Base-by-base conservation (phyloP, 202 grass and related monocot species). In the Dendrocalamus latiflorus region DNA sequence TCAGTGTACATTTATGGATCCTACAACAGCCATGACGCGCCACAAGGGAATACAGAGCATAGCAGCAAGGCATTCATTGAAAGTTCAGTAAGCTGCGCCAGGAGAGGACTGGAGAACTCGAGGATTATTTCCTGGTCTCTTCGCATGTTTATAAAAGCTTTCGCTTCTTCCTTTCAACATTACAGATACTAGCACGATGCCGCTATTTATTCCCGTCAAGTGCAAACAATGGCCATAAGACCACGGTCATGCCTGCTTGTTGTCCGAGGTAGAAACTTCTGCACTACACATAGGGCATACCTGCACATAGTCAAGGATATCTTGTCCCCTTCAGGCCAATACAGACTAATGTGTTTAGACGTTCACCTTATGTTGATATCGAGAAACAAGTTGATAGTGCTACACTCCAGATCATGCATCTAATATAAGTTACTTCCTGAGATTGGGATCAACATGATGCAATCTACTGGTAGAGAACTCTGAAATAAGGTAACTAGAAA, bases 241-340 rank as follows among this genome's bases (percentile, higher is more conserved):
- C 61, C 15, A 22, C 50, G 56, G 28, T 96, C 84, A 86, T 49
- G 81, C 85, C 44, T 88, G 74, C 74, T 81, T 87, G 58, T 77
- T 91, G 50, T 84, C 89, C 9, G 91, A 89, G 65, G 89, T 94
- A 67, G 94, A 97, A 87, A 97, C 94, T 85, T 97, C 94, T 17
- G 89, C 73, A 6, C 91, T 94, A 73, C 94, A 97, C 89, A 97
- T 88, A 48, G 94, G 94, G 76, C 94, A 97, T 64, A 84, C 88
- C 94, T 97, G 77, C 87, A 87, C 68, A 78, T 67, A 47, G 43
- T n/a, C n/a, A 79, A 34, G 43, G 39, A 65, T 28, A 42, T 1
- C 49, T 84, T 54, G 41, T 81, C 70, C 74, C 59, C n/a, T 42
- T 80, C 49, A 36, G 17, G 11, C 34, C 70, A 61, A 42, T 28